These are phyloP conservation scores for Fraxinus cuspidata DNA, from an alignment of 257 asterid genomes.

Conservation along the genomic window DNA sequence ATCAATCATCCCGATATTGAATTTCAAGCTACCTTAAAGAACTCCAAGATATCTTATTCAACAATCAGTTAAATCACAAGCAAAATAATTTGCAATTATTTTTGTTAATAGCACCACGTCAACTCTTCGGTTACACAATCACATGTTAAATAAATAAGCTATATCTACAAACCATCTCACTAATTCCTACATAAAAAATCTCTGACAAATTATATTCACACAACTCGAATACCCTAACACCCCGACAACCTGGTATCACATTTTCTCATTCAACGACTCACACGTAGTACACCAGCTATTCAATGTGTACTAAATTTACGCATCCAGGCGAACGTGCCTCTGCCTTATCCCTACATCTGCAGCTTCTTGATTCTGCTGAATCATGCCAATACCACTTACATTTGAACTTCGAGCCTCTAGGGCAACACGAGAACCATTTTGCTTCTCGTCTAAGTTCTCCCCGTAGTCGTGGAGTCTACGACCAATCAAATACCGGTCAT, in stretches of 20 bases:
- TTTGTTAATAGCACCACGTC: neutral
- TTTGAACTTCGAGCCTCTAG: slow-evolving; percentile 13
- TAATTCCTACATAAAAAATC: neutral
- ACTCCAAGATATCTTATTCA: slow-evolving; percentile 36
- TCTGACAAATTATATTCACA: neutral
- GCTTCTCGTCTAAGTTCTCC: slow-evolving; percentile 46
- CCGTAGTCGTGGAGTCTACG: slow-evolving; percentile 91
- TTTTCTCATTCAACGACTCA: neutral
- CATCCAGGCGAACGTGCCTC: slow-evolving; percentile 56
- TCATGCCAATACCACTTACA: slow-evolving; percentile 11
- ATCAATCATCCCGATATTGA: neutral
- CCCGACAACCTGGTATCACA: neutral
- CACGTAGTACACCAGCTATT: neutral
- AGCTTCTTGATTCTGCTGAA: slow-evolving; percentile 32
- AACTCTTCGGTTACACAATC: neutral
- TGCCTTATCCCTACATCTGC: slow-evolving; percentile 57
- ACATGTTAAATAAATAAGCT: neutral
- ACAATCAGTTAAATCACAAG: neutral
- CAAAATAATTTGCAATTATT: neutral
- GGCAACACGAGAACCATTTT: slow-evolving; percentile 16
- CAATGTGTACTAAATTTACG: slow-evolving; percentile 17
- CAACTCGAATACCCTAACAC: neutral
- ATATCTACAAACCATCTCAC: slow-evolving; percentile 3
- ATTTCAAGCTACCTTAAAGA: neutral
- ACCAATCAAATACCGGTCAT: slow-evolving; percentile 90